Percentiles rank a stretch among this genome's conserved stretches.
Conservation (phyloP, 345 rosid genomes). For the Cardamine occulta region DNA sequence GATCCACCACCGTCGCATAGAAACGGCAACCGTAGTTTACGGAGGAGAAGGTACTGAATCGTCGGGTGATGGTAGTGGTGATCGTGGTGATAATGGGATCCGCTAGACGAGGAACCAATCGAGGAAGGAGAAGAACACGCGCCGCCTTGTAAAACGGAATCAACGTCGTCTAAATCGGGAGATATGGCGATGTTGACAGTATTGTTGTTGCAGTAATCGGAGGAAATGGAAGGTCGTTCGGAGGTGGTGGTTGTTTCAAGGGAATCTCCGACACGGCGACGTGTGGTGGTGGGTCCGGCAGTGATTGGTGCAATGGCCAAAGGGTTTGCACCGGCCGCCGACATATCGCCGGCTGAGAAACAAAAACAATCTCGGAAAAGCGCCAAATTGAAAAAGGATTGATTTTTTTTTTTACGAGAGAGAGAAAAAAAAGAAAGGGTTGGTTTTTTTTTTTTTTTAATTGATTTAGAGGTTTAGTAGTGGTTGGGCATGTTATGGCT, state of each 20-base stretch:
- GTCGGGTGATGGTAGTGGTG: conserved; percentile 44
- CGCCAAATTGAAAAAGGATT: conserved; percentile 25
- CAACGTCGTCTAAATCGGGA: conserved; percentile 36
- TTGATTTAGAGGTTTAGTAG: conserved; percentile 33
- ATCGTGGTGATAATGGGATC: conserved; percentile 50
- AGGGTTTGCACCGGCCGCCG: conserved; percentile 58
- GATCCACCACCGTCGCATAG: conserved; percentile 49
- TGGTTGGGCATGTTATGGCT: conserved; percentile 36
- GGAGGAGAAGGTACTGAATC: conserved; percentile 51
- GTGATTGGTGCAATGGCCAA: conserved; percentile 57
- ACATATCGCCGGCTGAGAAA: conserved; percentile 49
- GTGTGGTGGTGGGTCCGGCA: conserved; percentile 57
- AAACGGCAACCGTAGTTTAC: conserved; percentile 41
- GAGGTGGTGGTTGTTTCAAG: conserved; percentile 41
- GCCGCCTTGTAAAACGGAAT: conserved; percentile 20
- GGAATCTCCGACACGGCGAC: conserved; percentile 70
- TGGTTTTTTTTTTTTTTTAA: neutral
- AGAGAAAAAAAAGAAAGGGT: neutral
- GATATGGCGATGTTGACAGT: conserved; percentile 34
- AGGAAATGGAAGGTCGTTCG: conserved; percentile 44
- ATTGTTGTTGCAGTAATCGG: conserved; percentile 42
- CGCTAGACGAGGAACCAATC: conserved; percentile 31
- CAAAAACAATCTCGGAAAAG: conserved; percentile 19
- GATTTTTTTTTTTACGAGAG: conserved; percentile 19
- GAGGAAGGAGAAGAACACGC: conserved; percentile 44